Percentiles rank a stretch among this genome's conserved stretches.
phyloP scores from a whole-genome alignment of 2,329 filamentous ascomycete genomes.

The Thelonectria blattea region DNA sequence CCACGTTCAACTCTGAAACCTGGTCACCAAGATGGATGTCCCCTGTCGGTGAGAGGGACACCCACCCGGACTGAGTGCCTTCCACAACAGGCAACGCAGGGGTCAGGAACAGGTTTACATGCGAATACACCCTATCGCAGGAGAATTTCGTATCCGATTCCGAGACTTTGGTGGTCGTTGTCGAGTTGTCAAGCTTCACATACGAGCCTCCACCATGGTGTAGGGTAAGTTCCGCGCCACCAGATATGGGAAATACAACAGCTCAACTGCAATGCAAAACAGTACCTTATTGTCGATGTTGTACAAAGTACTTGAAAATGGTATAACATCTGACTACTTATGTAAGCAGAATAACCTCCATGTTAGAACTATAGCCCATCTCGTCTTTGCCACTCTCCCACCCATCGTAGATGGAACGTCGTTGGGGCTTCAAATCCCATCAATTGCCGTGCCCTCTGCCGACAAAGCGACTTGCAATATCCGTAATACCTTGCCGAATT shows the following conservation, averaged over 20 bases:
- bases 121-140: neutral
- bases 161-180: neutral
- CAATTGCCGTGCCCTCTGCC: slow-evolving; percentile 16
- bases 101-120: slow-evolving; percentile 9
- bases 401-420: neutral
- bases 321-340: too few species aligned
- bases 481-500: slow-evolving; percentile 4
- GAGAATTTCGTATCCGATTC: neutral
- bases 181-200: neutral
- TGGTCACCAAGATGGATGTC: neutral
- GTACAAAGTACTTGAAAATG: too few species aligned
- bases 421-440: neutral
- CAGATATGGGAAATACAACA: neutral
- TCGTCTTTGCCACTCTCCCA: too few species aligned
- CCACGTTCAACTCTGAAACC: slow-evolving; percentile 8
- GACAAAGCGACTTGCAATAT: neutral
- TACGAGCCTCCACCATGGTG: neutral
- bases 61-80: neutral
- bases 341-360: too few species aligned
- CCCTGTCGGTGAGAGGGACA: slow-evolving; percentile 7
- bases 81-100: slow-evolving; percentile 3
- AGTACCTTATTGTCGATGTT: too few species aligned
- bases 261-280: neutral
- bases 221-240: neutral
- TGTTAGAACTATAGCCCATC: too few species aligned